Conservation (phyloP, 2,329 filamentous ascomycete genomes). For the Orbilia blumenaviensis region DNA sequence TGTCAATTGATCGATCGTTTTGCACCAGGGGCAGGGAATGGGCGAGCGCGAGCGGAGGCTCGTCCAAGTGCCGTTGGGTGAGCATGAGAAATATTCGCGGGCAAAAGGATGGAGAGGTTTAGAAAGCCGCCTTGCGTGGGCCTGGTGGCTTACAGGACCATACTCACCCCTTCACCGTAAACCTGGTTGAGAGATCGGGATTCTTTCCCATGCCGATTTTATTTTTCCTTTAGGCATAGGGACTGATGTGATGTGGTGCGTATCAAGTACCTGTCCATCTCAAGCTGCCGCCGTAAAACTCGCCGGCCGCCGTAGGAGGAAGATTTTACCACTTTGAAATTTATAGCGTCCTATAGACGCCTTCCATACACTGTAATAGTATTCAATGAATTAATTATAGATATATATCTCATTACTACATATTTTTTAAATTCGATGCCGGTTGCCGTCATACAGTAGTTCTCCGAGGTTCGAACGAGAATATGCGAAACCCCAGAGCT, state of each 20-base stretch:
- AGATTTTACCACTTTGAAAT: not conserved
- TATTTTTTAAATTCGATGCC: conserved; percentile 17
- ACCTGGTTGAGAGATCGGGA: no score
- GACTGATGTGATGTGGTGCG: no score
- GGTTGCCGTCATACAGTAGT: not conserved
- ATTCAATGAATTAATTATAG: conserved; percentile 17
- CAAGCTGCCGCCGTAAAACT: no score
- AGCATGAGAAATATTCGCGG: not conserved
- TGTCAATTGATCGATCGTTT: not conserved
- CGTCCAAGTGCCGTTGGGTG: not conserved
- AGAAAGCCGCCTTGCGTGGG: not conserved
- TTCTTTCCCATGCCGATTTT: no score
- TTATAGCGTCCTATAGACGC: conserved; percentile 6
- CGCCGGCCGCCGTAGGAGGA: no score
- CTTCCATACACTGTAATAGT: no score
- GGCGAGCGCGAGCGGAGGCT: conserved; percentile 3
- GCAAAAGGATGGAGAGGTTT: conserved; percentile 5
- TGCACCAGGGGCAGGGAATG: not conserved
- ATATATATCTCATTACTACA: conserved; percentile 31
- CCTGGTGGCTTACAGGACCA: not conserved
- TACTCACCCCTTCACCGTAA: not conserved
- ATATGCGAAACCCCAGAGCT: conserved; percentile 1
- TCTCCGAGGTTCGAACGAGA: not conserved
- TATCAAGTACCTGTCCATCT: no score
- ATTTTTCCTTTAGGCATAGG: no score